Base-by-base conservation (phyloP, 148 eudicot species). In the Diospyros lotus region DNA sequence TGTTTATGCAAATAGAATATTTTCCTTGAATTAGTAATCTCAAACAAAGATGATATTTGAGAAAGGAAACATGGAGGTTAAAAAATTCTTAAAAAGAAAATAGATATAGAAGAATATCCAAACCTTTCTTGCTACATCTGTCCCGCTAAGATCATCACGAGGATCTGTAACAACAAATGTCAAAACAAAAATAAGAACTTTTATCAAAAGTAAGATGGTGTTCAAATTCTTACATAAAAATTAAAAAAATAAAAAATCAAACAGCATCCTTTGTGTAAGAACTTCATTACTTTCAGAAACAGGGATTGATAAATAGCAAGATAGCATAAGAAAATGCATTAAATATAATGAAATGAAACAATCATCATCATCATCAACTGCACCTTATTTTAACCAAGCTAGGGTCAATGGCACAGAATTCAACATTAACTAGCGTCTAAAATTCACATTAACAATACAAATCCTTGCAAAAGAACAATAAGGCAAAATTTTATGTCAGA, bases 51-150 rank as follows among this genome's bases (percentile, higher is more conserved):
- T 15, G 41, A 70, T 46, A 60, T 18, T 38, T 72, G 28, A 41
- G 61, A 58, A 55, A 64, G n/a, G 56, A 9, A 0, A 64, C 39
- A 18, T 54, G 14, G 13, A 40, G 44, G 11, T 18, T 46, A 66
- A 75, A 18, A 65, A 28, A 75, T 48, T 41, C 46, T 10, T 62
- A 5, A 13, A 55, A 40, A 70, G n/a, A 40, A 17, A 53, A 6
- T 12, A 41, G 13, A 1, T 18, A 71, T 5, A 5, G 13, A 9
- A 56, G 28, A 14, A 56, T 6, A 56, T 71, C 68, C 82, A 51
- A n/a, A 94, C 98, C 98, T 94, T 94, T 87, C 98, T 87, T 75
- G 94, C 97, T 64, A 94, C 97, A 83, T 94, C 98, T 94, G 88
- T 94, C 73, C 98, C 98, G 51, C 97, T 82, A 77, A 94, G 89